These are phyloP conservation scores for Metarhizium anisopliae DNA, from an alignment of 2,329 filamentous ascomycete species.

Conservation along the genomic window DNA sequence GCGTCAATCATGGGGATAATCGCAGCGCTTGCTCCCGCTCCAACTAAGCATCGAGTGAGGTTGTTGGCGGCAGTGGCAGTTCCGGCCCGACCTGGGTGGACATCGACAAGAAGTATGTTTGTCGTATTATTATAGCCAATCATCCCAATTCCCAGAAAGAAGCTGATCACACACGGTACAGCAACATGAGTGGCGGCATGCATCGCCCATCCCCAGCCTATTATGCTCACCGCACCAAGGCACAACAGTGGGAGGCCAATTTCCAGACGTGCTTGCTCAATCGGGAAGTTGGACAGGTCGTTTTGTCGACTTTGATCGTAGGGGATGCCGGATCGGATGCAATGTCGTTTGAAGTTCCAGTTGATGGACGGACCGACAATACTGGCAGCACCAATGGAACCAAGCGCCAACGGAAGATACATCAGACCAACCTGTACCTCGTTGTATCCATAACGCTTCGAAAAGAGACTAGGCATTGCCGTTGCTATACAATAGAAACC, in stretches of 20 bases:
- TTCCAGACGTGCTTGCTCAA: slow-evolving; percentile 42
- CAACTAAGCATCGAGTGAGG: slow-evolving; percentile 44
- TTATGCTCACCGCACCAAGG: slow-evolving; percentile 35
- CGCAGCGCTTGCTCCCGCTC: slow-evolving; percentile 41
- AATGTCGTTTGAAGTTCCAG: slow-evolving; percentile 57
- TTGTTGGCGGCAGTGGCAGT: slow-evolving; percentile 50
- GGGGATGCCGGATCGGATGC: slow-evolving; percentile 39
- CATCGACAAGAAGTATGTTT: slow-evolving; percentile 45
- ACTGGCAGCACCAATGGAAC: slow-evolving; percentile 37
- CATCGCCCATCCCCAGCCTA: slow-evolving; percentile 45
- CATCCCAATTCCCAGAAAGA: slow-evolving; percentile 37
- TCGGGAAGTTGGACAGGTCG: slow-evolving; percentile 39
- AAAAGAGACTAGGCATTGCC: slow-evolving; percentile 34
- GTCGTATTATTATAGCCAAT: slow-evolving; percentile 46
- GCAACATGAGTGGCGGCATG: slow-evolving; percentile 32
- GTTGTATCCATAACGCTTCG: slow-evolving; percentile 47
- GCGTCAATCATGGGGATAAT: slow-evolving; percentile 42
- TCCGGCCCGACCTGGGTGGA: slow-evolving; percentile 42
- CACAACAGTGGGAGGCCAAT: slow-evolving; percentile 41
- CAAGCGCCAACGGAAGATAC: slow-evolving; percentile 42
- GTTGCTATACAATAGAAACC: slow-evolving; percentile 40
- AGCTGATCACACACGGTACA: slow-evolving; percentile 36
- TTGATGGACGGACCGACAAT: slow-evolving; percentile 50
- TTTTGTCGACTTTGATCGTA: slow-evolving; percentile 44
- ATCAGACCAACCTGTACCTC: slow-evolving; percentile 45